Evolutionary conservation across 2,329 filamentous ascomycete genomes (phyloP).

Genomic region (Diaporthe ilicicola): DNA sequence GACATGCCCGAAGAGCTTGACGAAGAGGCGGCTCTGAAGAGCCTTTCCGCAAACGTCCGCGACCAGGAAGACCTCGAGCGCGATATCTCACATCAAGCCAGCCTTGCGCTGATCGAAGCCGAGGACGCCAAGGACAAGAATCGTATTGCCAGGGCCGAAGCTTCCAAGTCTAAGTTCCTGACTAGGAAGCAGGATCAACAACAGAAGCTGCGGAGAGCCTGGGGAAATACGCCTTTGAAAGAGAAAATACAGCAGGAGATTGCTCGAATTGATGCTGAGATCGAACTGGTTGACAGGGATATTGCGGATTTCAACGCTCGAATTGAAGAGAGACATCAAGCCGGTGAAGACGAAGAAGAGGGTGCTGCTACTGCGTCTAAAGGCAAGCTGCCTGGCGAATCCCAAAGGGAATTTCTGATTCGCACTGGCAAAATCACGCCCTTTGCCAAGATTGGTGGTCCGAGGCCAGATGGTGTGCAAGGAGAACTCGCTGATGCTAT

Average conservation of each 20-base stretch:
- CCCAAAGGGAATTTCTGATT: slow-evolving; percentile 87
- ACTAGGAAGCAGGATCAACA: slow-evolving; percentile 68
- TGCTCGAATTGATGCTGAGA: slow-evolving; percentile 69
- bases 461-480: slow-evolving; percentile 67
- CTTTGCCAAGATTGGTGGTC: slow-evolving; percentile 80
- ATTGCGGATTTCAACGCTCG: slow-evolving; percentile 82
- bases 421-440: slow-evolving; percentile 98
- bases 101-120: slow-evolving; percentile 65
- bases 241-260: slow-evolving; percentile 72
- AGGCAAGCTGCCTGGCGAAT: slow-evolving; percentile 78
- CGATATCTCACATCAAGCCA: slow-evolving; percentile 76
- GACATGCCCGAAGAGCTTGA: slow-evolving; percentile 47
- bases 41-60: slow-evolving; percentile 74
- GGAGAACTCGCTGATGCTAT: slow-evolving; percentile 80
- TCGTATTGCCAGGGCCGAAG: slow-evolving; percentile 66
- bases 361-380: slow-evolving; percentile 56
- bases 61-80: slow-evolving; percentile 92
- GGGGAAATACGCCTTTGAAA: slow-evolving; percentile 58
- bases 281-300: slow-evolving; percentile 73
- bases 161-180: slow-evolving; percentile 66
- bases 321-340: slow-evolving; percentile 77
- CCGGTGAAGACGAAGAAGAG: slow-evolving; percentile 54
- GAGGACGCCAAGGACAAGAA: slow-evolving; percentile 71
- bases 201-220: slow-evolving; percentile 54
- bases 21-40: slow-evolving; percentile 68